Evolutionary conservation across 345 rosid species (phyloP).

Genomic region (Chamaenerion angustifolium): DNA sequence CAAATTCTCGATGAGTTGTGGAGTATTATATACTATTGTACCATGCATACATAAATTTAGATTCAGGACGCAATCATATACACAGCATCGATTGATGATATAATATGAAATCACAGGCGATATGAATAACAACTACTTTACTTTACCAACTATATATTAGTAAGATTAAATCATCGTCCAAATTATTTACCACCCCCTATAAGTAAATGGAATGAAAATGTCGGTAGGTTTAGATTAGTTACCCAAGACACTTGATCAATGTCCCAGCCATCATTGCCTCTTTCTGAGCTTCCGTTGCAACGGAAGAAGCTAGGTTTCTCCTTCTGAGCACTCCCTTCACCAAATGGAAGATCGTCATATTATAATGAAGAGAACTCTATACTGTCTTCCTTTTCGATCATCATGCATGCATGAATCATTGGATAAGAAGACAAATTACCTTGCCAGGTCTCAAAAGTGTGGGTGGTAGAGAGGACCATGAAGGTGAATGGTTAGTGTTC

Average conservation of each 20-base stretch:
- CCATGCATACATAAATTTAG: no score
- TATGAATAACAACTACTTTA: no score
- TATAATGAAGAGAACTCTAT: neutral
- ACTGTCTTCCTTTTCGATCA: no score
- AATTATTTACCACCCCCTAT: neutral
- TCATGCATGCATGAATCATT: no score
- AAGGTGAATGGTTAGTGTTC: conserved; percentile 15
- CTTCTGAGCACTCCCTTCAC: conserved; percentile 56
- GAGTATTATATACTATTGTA: no score
- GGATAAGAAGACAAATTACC: conserved; percentile 22
- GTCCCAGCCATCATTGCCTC: conserved; percentile 55
- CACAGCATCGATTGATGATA: no score
- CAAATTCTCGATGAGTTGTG: no score
- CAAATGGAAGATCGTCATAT: neutral
- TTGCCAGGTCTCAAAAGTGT: conserved; percentile 59
- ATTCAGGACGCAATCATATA: no score
- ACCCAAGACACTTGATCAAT: conserved; percentile 63
- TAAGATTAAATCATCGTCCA: conserved; percentile 2
- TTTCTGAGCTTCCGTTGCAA: conserved; percentile 69
- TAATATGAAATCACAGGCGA: no score
- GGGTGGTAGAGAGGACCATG: conserved; percentile 68
- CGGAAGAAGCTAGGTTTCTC: conserved; percentile 49
- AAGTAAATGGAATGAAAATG: neutral
- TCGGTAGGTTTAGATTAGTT: conserved; percentile 8
- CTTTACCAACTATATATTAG: no score